phyloP scores from a whole-genome alignment of 805 yeast species.

The Starmerella apis region DNA sequence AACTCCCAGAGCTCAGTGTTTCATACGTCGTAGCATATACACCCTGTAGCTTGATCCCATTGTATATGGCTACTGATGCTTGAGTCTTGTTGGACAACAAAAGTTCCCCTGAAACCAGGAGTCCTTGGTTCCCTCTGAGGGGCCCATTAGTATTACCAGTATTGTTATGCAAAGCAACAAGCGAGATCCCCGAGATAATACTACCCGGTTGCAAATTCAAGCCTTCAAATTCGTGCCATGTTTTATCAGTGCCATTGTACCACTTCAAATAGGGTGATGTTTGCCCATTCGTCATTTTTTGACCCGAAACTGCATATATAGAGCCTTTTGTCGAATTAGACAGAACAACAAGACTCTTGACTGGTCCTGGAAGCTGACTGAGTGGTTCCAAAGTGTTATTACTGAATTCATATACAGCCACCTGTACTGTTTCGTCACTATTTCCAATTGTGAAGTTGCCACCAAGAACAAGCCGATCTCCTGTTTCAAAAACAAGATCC shows the following conservation, averaged over 20 bases:
- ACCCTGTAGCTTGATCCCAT: constrained; percentile 62
- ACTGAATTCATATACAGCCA: constrained; percentile 47
- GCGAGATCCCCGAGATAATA: constrained; percentile 5
- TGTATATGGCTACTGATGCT: constrained; percentile 51
- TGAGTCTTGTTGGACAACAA: constrained; percentile 28
- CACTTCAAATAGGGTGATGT: constrained; percentile 1
- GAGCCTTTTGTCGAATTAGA: constrained; percentile 9
- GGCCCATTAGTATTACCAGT: not conserved
- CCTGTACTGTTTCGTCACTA: constrained; percentile 31
- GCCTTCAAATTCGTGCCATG: constrained; percentile 11
- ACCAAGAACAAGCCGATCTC: constrained; percentile 36
- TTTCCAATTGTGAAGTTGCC: constrained; percentile 45
- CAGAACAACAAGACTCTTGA: constrained; percentile 9
- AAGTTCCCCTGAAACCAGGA: constrained; percentile 52
- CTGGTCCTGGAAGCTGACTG: constrained; percentile 32
- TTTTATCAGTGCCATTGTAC: not conserved
- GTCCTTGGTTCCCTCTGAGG: constrained; percentile 34
- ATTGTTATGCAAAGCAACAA: not conserved
- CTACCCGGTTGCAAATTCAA: constrained; percentile 2
- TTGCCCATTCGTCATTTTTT: not conserved
- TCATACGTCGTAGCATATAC: constrained; percentile 32
- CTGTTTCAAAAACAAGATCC: constrained; percentile 33
- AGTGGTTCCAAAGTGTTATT: constrained; percentile 36
- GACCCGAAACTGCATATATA: constrained; percentile 7
- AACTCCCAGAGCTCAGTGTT: constrained; percentile 9